A percentile compares a stretch with the other conserved stretches of the same genome.
These are phyloP conservation scores for Dendrothele bispora DNA, from an alignment of 768 basidiomycete species.

Conservation along the genomic window DNA sequence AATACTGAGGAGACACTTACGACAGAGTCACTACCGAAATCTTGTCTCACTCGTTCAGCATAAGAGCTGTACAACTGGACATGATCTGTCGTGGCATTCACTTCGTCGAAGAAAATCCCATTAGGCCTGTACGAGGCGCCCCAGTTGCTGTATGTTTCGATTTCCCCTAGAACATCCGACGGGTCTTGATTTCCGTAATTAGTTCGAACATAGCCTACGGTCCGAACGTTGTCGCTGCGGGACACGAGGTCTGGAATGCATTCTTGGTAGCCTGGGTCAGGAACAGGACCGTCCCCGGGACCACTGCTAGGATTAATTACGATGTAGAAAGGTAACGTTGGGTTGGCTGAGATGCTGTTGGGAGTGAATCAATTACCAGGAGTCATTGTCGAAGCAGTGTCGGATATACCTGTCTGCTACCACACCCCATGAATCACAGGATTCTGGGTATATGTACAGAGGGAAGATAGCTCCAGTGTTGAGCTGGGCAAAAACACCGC, in stretches of 20 bases:
- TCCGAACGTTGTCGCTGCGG: conserved; percentile 22
- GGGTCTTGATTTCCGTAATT: conserved; percentile 18
- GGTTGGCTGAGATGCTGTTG: conserved; percentile 24
- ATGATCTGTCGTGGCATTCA: conserved; percentile 12
- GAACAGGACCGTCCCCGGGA: conserved; percentile 26
- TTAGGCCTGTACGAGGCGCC: conserved; percentile 23
- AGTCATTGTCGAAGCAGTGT: conserved; percentile 24
- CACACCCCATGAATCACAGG: no score
- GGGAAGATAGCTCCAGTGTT: conserved; percentile 29
- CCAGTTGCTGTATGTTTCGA: conserved; percentile 32
- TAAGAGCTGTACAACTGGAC: conserved; percentile 24
- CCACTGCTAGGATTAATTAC: conserved; percentile 32
- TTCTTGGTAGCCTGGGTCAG: conserved; percentile 27
- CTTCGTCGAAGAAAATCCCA: conserved; percentile 39
- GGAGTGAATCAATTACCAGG: not conserved
- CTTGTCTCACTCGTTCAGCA: conserved; percentile 13
- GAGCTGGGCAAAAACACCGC: conserved; percentile 11
- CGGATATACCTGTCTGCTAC: conserved; percentile 23
- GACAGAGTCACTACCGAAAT: conserved; percentile 19
- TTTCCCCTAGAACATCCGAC: conserved; percentile 23
- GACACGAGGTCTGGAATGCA: conserved; percentile 22
- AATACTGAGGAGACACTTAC: conserved; percentile 15
- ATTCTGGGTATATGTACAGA: conserved; percentile 32
- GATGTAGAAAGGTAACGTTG: conserved; percentile 26
- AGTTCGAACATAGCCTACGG: conserved; percentile 33